Evolutionary conservation across 108 stramenopile species (phyloP), one percentile per base, ranked within the genome.

Genomic region (Skeletonema potamos): DNA sequence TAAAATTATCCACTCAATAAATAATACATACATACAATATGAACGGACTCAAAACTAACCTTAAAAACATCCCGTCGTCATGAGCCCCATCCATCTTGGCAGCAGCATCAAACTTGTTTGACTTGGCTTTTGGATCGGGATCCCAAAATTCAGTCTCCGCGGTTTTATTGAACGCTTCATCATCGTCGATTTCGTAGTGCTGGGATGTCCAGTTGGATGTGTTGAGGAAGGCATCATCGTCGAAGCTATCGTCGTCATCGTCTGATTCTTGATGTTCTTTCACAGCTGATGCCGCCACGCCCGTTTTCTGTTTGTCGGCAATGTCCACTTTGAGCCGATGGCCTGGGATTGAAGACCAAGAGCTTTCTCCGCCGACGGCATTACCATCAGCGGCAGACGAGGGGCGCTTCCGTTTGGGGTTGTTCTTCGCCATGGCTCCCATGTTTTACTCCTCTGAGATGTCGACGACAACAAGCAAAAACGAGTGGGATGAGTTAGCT

Each of bases 41-140:
- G 59, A 64, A n/a, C 10, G 0, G 9, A 10, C 15, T 5, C 13
- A 4, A 17, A 51, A 22, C 64, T 57, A 22, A 66, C 70, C 66
- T 68, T 28, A 68, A 68, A 30, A 68, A 72, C 51, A 68, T 33
- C 1, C 70, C 66, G 27, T 59, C 70, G 22, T 72, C 70, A 68
- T 66, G 28, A 12, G 66, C 66, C 2, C 58, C 70, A 27, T 68
- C 70, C 27, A 27, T 29, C 51, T 34, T 51, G 24, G 29, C 12
- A 12, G 28, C 54, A 1, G 13, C 64, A 54, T 33, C 63, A 56
- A 43, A 37, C 5, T 46, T 27, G 28, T 64, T 66, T n/a, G n/a
- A 64, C 24, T 27, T 46, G 27, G 12, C 61, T 12, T 12, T 64
- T 24, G 68, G 64, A 70, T 65, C 41, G 4, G 68, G 68, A 66